Conservation (phyloP, 139 green algal genomes). For the Astrephomene gubernaculifera region DNA sequence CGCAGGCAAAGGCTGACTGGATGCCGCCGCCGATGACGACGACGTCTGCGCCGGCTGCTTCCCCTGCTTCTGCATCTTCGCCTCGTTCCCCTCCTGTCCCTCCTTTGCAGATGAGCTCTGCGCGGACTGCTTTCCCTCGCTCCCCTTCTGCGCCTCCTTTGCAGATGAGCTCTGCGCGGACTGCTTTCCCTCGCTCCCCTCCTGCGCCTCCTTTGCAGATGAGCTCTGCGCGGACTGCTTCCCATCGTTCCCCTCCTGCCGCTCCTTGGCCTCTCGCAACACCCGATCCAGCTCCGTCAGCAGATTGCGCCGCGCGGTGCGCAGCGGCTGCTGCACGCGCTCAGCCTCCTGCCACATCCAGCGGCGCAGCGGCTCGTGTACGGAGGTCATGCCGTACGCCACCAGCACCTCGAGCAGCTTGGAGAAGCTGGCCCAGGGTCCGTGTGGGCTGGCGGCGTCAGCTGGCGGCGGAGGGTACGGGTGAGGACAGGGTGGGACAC, state of each 20-base stretch:
- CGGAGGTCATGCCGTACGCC: conserved; percentile 14
- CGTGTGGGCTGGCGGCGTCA: background rate
- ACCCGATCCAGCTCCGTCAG: background rate
- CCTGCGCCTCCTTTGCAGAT: background rate
- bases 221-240: background rate
- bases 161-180: background rate
- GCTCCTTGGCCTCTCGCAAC: background rate
- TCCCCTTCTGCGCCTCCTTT: background rate
- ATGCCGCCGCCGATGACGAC: background rate
- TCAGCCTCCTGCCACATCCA: background rate
- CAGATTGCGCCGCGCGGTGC: background rate
- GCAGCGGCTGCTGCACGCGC: background rate
- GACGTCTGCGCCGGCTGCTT: background rate
- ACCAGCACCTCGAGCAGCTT: conserved; percentile 24
- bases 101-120: background rate
- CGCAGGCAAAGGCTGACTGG: no score
- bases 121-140: background rate
- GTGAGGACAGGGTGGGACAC: background rate
- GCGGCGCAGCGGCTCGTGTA: background rate
- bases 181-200: background rate
- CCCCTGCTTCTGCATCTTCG: background rate
- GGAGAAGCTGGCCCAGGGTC: conserved; percentile 8
- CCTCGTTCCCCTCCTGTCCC: background rate
- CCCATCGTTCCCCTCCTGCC: background rate
- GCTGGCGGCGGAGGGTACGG: background rate